Base-by-base conservation (phyloP, 2,329 filamentous ascomycete genomes). In the Oidium heveae region DNA sequence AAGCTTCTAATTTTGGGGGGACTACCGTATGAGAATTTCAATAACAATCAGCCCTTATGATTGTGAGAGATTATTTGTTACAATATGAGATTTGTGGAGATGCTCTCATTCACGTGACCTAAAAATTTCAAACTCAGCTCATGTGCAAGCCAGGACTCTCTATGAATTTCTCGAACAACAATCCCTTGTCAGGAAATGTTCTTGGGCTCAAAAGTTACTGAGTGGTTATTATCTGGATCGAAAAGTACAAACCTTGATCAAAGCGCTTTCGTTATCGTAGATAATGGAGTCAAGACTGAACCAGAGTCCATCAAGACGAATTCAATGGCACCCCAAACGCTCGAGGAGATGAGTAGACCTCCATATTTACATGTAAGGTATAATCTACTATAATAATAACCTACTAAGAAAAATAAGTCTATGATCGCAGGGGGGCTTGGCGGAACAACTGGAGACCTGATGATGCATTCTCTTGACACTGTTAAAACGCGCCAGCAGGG, bases 381-480 rank as follows among this genome's bases (percentile, higher is more conserved):
- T 32, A 43, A 37, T 24, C 9, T 33, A 22, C 22, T 52, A 10
- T 34, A 16, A 24, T 12, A 34, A 24, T 37, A 28, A 58, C 49
- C 59, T 62, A 52, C 61, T 55, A 50, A 53, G 39, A 41, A 24
- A 4, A 57, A 49, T 55, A 62, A 94, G 86, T 81, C 84, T 66
- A 98, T 96, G 88, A 74, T 98, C 64, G 91, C 91, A 36, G 91
- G 91, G 64, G 91, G 89, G 57, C 72, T 93, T 54, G 91, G 93
- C 64, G 91, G 91, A 54, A 88, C 85, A 16, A 93, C 84, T 55
- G 91, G 93, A 56, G 91, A 98, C 68, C 84, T 98, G 76, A 72
- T 98, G 60, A 98, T 98, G 91, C 91, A 98, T 71, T 96, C 89
- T 49, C 76, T 98, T 64, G 91, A 98, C 68, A 98, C 91, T 0